phyloP scores from a whole-genome alignment of 1,139 yeast species.

The Pichia sp. region DNA sequence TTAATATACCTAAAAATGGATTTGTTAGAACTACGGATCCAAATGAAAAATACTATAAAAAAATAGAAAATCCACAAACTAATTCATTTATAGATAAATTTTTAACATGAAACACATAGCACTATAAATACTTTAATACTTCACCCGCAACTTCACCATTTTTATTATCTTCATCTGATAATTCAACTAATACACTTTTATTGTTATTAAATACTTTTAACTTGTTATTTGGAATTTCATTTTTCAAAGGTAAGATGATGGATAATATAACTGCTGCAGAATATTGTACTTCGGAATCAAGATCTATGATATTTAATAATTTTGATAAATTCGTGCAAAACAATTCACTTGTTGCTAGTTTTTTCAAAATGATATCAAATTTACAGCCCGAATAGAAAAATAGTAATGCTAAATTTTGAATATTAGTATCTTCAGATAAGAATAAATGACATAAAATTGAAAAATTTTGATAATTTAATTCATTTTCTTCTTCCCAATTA shows the following conservation, averaged over 20 bases:
- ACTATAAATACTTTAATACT: constrained; percentile 1
- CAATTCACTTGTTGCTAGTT: constrained; percentile 28
- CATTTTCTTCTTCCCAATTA: constrained; percentile 28
- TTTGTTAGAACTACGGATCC: constrained; percentile 23
- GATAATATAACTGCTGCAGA: constrained; percentile 3
- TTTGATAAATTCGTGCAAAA: constrained; percentile 30
- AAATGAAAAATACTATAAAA: constrained; percentile 11
- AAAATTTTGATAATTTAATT: constrained; percentile 31
- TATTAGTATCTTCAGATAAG: constrained; percentile 7
- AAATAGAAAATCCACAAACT: constrained; percentile 27
- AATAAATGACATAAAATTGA: constrained; percentile 20
- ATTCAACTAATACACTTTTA: not conserved
- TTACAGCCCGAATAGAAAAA: constrained; percentile 16
- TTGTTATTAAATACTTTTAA: not conserved
- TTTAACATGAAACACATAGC: not conserved
- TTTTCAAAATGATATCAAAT: constrained; percentile 38
- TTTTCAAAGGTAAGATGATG: not conserved
- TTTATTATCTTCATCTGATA: not conserved
- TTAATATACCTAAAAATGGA: constrained; percentile 14
- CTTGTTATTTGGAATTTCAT: not conserved
- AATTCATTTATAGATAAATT: constrained; percentile 16
- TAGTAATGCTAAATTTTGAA: constrained; percentile 8
- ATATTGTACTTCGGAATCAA: constrained; percentile 20
- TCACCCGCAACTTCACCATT: not conserved
- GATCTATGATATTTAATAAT: constrained; percentile 31